Conservation (phyloP, 495 filamentous ascomycete genomes). For the Xylaria curta region DNA sequence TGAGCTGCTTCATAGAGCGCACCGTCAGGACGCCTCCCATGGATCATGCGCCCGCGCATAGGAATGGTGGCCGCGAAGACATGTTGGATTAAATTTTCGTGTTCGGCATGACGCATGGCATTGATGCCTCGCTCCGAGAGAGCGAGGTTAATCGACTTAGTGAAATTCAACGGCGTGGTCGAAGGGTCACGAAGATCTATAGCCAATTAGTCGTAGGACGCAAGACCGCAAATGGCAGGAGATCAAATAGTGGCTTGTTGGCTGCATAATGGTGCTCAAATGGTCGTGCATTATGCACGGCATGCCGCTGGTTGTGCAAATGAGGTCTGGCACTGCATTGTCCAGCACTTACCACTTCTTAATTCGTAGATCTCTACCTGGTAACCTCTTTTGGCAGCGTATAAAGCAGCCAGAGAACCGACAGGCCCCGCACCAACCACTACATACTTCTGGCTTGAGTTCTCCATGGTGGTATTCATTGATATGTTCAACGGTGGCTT, state of each 20-base stretch:
- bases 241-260: not conserved
- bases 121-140: conserved; percentile 94
- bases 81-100: conserved; percentile 69
- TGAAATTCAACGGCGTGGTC: conserved; percentile 91
- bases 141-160: conserved; percentile 96
- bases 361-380: conserved; percentile 95
- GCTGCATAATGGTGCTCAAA: not conserved
- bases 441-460: conserved; percentile 68
- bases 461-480: conserved; percentile 1
- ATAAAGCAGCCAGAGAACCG: conserved; percentile 88
- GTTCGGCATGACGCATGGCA: conserved; percentile 72
- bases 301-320: not conserved
- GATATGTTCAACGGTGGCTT: not conserved
- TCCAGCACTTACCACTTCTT: conserved; percentile 72
- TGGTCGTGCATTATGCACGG: conserved; percentile 12
- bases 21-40: conserved; percentile 69
- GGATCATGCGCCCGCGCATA: conserved; percentile 98
- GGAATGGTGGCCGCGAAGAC: conserved; percentile 82
- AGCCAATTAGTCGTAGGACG: conserved; percentile 13
- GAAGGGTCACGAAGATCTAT: conserved; percentile 84
- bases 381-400: conserved; percentile 84
- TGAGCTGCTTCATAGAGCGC: conserved; percentile 78
- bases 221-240: not conserved
- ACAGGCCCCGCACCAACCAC: conserved; percentile 93
- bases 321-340: not conserved